Base-by-base conservation (phyloP, 2,329 filamentous ascomycete genomes). In the Cadophora sp. region DNA sequence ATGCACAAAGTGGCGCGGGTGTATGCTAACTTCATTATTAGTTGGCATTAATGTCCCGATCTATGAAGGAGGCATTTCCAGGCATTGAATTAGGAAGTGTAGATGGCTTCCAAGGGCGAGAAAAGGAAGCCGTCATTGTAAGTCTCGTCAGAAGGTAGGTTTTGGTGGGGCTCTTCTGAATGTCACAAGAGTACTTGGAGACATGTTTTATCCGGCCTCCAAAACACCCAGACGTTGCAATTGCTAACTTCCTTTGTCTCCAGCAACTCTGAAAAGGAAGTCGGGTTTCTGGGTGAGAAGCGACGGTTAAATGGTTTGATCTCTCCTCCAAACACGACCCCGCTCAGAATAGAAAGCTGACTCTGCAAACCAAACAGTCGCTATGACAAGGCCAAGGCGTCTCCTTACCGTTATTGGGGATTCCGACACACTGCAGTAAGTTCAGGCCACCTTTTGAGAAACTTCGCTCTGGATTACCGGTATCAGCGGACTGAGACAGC, bases 81-180 rank as follows among this genome's bases (percentile, higher is more conserved):
- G 93, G 91, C 14, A 88, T 99, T 60, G 96, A 99, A 79, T 84
- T 99, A n/a, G 96, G 96, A 41, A 97, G 93, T 74, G 93, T 99
- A 1, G 96, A 99, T 79, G 96, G 95, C 1, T 99, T 99, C 78
- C 96, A 99, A 79, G 96, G 96, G 41, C 88, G 96, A 20, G 96
- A 99, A 80, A 99, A 99, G 80, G 96, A 99, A 79, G 96, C 93
- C 2, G 90, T 99, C 18, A 86, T 99, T 47, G 90, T 99, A 61
- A 97, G 91, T 78, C 85, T 98, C n/a, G 96, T 99, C 65, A 86
- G 96, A 72, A 97, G 43, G 43, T 47, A 30, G 27, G 27, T 30
- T 30, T 30, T 6, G 27, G 27, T 30, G 27, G 27, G 27, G 27
- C 27, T 30, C 27, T 30, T 30, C 27, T 30, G 27, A 30, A 30